Conservation (phyloP, 179 eudicot species). For the Beta lomatogona region DNA sequence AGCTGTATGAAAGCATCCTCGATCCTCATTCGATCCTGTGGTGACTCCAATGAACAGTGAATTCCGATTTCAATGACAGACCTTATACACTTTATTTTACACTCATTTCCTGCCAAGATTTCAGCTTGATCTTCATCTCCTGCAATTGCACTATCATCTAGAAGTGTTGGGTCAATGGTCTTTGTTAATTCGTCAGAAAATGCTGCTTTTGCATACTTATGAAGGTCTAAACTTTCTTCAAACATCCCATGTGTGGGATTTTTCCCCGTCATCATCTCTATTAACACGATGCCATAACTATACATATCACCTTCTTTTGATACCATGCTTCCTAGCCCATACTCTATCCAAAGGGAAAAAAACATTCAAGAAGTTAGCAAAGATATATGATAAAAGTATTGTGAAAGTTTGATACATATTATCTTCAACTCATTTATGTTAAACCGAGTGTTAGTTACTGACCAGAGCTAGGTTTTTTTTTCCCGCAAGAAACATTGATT, state of each 20-base stretch:
- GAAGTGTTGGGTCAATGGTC: constrained; percentile 13
- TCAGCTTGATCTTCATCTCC: neutral
- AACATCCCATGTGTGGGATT: neutral
- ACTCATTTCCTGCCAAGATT: neutral
- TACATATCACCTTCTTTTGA: neutral
- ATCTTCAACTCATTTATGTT: too few relatives aligned
- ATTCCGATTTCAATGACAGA: constrained; percentile 19
- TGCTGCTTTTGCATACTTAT: constrained; percentile 21
- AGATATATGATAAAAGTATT: neutral
- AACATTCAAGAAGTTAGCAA: neutral
- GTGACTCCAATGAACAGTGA: constrained; percentile 14
- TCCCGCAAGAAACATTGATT: too few relatives aligned
- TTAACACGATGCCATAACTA: constrained; percentile 9
- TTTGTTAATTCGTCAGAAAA: constrained; percentile 6
- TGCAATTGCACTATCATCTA: constrained; percentile 7
- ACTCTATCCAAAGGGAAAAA: neutral
- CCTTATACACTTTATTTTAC: constrained; percentile 14
- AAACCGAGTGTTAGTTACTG: too few relatives aligned
- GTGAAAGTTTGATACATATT: too few relatives aligned
- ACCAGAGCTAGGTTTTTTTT: too few relatives aligned
- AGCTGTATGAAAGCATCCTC: constrained; percentile 12
- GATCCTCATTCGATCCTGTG: constrained; percentile 24
- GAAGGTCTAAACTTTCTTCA: constrained; percentile 1
- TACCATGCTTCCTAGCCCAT: constrained; percentile 16
- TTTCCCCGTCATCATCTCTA: constrained; percentile 14